Evolutionary conservation across 116 monocot species (phyloP), one percentile per base, ranked within the genome.

Genomic region (Dioscorea cayenensis): DNA sequence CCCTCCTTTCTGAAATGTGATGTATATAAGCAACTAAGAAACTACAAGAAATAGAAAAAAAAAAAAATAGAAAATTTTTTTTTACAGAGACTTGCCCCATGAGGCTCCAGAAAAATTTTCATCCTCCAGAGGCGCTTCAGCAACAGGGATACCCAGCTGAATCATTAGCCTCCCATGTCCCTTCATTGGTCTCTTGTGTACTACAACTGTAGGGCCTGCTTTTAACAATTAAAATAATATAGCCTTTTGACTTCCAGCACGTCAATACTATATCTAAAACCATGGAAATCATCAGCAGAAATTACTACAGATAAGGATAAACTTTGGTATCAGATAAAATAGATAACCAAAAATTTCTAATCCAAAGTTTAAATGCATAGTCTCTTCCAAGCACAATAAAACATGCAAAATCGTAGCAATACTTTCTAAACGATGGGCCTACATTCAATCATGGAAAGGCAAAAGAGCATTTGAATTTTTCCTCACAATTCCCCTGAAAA

Each of bases 141-240:
- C 66, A 72, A 95, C 72, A 16, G 89, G 84, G 71, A 85, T 55
- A 12, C 92, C 95, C 27, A 89, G 73, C 66, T 95, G 95, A 75
- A 95, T 87, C 79, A 87, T 85, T 65, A 88, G 85, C 25, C 88
- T 81, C 63, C 92, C 92, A 80, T 92, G 92, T 19, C 92, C 95
- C 71, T 72, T 92, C 72, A 71, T 82, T 71, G 95, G 95, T 72
- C 89, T 92, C 80, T 89, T 89, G 51, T 76, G 82, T 28, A 82
- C 37, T 36, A 90, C 67, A 72, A 84, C 63, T 14, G 88, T 94
- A 16, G 75, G 83, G 55, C 88, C 88, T 86, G 86, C 72, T 81
- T 75, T 68, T 51, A 27, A 66, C 43, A 63, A 20, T 59, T 49
- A 7, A 55, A 16, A 55, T 43, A 43, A 12, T 3, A 43, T 43